These are phyloP conservation scores for Hevea brasiliensis DNA, from an alignment of 345 rosid genomes.

Conservation along the genomic window DNA sequence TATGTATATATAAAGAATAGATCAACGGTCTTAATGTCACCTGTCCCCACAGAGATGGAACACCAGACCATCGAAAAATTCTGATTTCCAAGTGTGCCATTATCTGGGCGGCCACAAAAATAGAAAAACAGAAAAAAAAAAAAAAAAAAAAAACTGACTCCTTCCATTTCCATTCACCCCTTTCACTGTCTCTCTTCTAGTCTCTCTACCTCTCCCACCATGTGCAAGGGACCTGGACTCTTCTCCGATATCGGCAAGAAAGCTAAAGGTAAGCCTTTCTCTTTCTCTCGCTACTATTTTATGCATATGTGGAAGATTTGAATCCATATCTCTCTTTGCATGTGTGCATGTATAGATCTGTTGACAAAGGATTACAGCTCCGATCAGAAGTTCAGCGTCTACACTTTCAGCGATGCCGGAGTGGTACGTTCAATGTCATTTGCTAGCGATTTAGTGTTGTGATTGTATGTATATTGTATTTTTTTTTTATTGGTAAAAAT, in stretches of 20 bases:
- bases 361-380: slow-evolving; percentile 74
- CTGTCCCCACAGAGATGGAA: neutral
- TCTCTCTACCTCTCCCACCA: slow-evolving; percentile 19
- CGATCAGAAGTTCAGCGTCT: slow-evolving; percentile 78
- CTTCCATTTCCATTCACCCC: neutral
- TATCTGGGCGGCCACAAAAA: neutral
- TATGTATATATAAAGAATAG: no score
- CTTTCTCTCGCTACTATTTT: neutral
- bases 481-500: neutral
- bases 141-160: neutral
- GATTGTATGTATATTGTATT: neutral
- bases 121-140: slow-evolving; percentile 5
- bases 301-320: neutral
- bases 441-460: neutral
- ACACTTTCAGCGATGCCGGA: slow-evolving; percentile 62
- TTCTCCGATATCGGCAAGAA: slow-evolving; percentile 91
- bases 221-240: slow-evolving; percentile 89
- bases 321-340: neutral
- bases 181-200: neutral
- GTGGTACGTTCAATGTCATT: slow-evolving; percentile 51
- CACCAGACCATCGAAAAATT: neutral
- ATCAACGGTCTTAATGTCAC: no score
- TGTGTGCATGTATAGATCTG: slow-evolving; percentile 57
- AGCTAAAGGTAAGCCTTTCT: slow-evolving; percentile 55
- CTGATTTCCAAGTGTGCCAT: neutral